Evolutionary conservation across 2,329 filamentous ascomycete genomes (phyloP).

Genomic region (Aspergillus sojae): DNA sequence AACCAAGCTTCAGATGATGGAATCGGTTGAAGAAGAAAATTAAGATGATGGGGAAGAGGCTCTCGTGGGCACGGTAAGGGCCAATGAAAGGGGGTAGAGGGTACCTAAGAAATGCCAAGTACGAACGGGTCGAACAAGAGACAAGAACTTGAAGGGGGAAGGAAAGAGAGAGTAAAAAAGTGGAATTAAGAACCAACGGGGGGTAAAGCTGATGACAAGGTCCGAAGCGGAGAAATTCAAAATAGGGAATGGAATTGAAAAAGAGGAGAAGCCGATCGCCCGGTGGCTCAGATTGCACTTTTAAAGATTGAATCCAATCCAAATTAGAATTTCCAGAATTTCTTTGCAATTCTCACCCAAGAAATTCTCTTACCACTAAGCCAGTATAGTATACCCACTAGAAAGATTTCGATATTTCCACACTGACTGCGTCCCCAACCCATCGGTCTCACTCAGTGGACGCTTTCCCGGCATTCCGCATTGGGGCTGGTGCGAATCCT

Average conservation of each 20-base stretch:
- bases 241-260: slow-evolving; percentile 14
- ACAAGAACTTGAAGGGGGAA: slow-evolving; percentile 1
- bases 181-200: slow-evolving; percentile 3
- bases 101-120: slow-evolving; percentile 29
- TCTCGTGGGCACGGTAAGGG: slow-evolving; percentile 5
- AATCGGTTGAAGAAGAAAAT: slow-evolving; percentile 4
- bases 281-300: not conserved
- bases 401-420: not conserved
- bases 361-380: not conserved
- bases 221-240: slow-evolving; percentile 2
- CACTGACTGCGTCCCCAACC: not conserved
- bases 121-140: slow-evolving; percentile 8
- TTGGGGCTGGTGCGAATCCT: not conserved
- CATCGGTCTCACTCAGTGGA: too few species aligned
- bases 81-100: slow-evolving; percentile 20
- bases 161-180: not conserved
- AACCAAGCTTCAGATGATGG: not conserved
- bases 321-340: not conserved
- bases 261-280: not conserved
- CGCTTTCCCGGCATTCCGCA: not conserved
- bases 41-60: slow-evolving; percentile 7
- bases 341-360: not conserved
- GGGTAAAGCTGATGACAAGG: not conserved
- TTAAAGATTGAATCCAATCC: not conserved
- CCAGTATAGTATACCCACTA: not conserved